Base-by-base conservation (phyloP, 768 basidiomycete genomes). In the Lepiota brunneoincarnata region DNA sequence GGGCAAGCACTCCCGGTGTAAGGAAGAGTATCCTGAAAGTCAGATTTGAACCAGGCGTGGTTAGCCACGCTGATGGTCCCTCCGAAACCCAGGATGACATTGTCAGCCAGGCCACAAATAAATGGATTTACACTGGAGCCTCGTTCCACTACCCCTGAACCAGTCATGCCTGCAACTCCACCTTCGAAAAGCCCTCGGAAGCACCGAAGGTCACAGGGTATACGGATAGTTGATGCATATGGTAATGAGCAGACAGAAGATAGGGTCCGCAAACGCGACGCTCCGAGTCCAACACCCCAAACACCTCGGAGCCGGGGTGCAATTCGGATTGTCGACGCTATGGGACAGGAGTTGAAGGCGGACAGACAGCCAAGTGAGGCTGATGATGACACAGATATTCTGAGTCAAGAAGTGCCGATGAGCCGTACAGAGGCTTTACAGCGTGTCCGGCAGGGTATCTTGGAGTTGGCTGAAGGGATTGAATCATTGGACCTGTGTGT, bases 141-240 rank as follows among this genome's bases (percentile, higher is more conserved):
- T 12, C 59, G 57, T 12, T 23, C 53, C 24, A 37, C 56, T 20
- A 64, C 61, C n/a, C 63, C 64, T 34, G 59, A 64, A 14, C 50
- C 59, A 18, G 49, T 20, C n/a, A 37, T 28, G 11, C 60, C 59
- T n/a, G 38, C 43, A 12, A 37, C 54, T 7, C 56, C 54, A 17
- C 49, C 45, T 28, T 56, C 57, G 17, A 54, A 42, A 23, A 58
- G 53, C 17, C 69, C 72, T 40, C 74, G 78, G 18, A 81, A 76
- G 64, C 53, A 42, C 14, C 47, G 41, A 39, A 24, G 53, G 10
- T 73, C 77, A 0, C 75, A 79, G 5, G 73, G 73, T 45, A 75
- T 91, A 34, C 80, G 86, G 21, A 62, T 90, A n/a, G 70, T 91
- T 23, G 88, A 91, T 67, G 86, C 83, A 6, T 90, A 79, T 64